Base-by-base conservation (phyloP, 176 grass and related monocot species). In the Tillandsia fasciculata region DNA sequence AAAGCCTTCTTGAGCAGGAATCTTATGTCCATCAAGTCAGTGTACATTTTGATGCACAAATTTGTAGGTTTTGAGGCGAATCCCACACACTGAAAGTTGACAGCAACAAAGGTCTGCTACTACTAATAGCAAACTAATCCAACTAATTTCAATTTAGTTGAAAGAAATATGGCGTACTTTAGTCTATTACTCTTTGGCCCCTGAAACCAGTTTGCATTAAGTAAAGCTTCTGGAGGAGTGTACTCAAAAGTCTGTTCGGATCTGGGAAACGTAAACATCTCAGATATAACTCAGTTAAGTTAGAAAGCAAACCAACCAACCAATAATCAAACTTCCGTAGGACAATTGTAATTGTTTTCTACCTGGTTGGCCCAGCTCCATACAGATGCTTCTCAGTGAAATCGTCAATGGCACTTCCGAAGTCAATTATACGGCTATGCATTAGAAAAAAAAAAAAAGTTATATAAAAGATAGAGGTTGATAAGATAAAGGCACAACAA, bases 391-490 rank as follows among this genome's bases (percentile, higher is more conserved):
- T 96, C 93, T 92, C 71, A 57, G 93, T 96, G 65, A 87, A 90
- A 87, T 96, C 93, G 79, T 96, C 93, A 78, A 96, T 85, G 58
- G 93, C 93, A 88, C 93, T 92, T 71, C 93, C 93, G 12, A 96
- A 96, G 74, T 96, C 93, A 81, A 96, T 92, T 66, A 96, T 72
- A 72, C 81, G 89, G 81, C 93, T 96, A 79, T 57, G 63, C 49
- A 86, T 24, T 42, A 24, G 33, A 15, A 4, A n/a, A n/a, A 7
- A 2, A 59, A 61, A 23, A 10, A 9, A 61, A 18, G n/a, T 23
- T 18, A 23, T 8, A 1, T 9, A 67, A 8, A 14, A 17, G 27
- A 28, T 47, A 13, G 11, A 17, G 24, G 26, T 47, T 12, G 47
- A 66, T 66, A 28, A 28, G 26, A 66, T 33, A 28, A 66, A 65